Evolutionary conservation across 192 early-diverging fungal species (phyloP).

Genomic region (Piromyces finnis): DNA sequence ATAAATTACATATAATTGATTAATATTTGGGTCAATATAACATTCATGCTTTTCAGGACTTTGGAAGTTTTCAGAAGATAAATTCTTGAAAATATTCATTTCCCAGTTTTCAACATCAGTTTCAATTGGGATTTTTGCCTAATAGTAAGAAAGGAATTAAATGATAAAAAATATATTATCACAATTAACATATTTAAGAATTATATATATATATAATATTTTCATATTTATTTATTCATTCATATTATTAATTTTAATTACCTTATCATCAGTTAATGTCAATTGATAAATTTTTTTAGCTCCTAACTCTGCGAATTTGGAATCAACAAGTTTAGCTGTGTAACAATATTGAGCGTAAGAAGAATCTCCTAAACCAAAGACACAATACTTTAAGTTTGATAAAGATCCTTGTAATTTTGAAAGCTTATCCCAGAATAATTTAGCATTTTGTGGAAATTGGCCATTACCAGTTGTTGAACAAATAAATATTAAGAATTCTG

Average conservation of each 20-base stretch:
- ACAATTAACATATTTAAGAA: too few species aligned
- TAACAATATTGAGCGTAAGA: background rate
- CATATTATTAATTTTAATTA: too few species aligned
- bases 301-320: background rate
- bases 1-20: background rate
- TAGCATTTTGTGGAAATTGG: conserved; percentile 80
- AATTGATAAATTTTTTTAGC: background rate
- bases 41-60: background rate
- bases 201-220: too few species aligned
- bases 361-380: conserved; percentile 79
- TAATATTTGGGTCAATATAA: background rate
- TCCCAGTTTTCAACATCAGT: background rate
- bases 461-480: conserved; percentile 88
- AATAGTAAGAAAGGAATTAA: background rate
- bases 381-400: conserved; percentile 46
- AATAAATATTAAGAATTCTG: conserved; percentile 59
- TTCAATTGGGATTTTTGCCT: background rate
- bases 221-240: too few species aligned
- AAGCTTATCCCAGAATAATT: conserved; percentile 74
- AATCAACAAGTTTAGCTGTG: background rate
- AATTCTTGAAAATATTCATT: background rate
- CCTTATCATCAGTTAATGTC: background rate
- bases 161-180: too few species aligned
- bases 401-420: conserved; percentile 38
- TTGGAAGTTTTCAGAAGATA: background rate